phyloP scores from a whole-genome alignment of 2,329 filamentous ascomycete genomes.

The Ophiocordyceps unilateralis region DNA sequence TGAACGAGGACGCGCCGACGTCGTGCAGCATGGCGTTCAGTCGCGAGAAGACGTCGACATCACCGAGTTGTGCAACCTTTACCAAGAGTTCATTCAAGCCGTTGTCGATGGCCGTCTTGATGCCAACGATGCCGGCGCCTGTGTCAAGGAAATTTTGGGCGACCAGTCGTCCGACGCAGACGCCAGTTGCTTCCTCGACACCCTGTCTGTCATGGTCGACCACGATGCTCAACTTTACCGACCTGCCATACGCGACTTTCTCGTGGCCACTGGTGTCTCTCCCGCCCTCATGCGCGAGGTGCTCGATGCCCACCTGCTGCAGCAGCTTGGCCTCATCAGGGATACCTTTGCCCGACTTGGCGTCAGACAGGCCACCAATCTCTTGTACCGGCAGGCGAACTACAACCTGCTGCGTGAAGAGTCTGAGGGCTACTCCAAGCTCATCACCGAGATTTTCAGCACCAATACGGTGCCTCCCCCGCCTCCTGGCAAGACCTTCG shows the following conservation, averaged over 20 bases:
- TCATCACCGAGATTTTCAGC: slow-evolving; percentile 89
- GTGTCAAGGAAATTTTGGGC: slow-evolving; percentile 58
- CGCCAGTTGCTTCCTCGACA: slow-evolving; percentile 63
- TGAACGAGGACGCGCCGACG: slow-evolving; percentile 43
- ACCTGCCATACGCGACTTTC: slow-evolving; percentile 44
- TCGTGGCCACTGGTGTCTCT: slow-evolving; percentile 56
- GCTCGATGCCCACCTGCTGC: slow-evolving; percentile 63
- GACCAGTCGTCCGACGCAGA: slow-evolving; percentile 32
- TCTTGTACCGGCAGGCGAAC: slow-evolving; percentile 88
- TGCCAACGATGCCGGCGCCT: slow-evolving; percentile 49
- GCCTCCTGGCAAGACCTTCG: slow-evolving; percentile 67
- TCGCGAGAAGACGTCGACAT: slow-evolving; percentile 52
- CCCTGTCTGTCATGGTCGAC: slow-evolving; percentile 62
- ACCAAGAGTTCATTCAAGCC: slow-evolving; percentile 71
- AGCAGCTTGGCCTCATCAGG: slow-evolving; percentile 62
- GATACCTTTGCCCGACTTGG: slow-evolving; percentile 71
- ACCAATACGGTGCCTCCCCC: slow-evolving; percentile 60
- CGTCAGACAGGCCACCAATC: slow-evolving; percentile 80
- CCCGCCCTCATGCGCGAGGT: slow-evolving; percentile 58
- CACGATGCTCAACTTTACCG: slow-evolving; percentile 37
- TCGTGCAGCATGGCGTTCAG: slow-evolving; percentile 47
- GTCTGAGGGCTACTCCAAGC: slow-evolving; percentile 89
- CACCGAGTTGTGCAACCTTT: slow-evolving; percentile 51
- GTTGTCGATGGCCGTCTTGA: slow-evolving; percentile 52
- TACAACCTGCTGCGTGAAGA: slow-evolving; percentile 94